Evolutionary conservation across 2,329 filamentous ascomycete genomes (phyloP).

Genomic region (Phyllosticta capitalensis): DNA sequence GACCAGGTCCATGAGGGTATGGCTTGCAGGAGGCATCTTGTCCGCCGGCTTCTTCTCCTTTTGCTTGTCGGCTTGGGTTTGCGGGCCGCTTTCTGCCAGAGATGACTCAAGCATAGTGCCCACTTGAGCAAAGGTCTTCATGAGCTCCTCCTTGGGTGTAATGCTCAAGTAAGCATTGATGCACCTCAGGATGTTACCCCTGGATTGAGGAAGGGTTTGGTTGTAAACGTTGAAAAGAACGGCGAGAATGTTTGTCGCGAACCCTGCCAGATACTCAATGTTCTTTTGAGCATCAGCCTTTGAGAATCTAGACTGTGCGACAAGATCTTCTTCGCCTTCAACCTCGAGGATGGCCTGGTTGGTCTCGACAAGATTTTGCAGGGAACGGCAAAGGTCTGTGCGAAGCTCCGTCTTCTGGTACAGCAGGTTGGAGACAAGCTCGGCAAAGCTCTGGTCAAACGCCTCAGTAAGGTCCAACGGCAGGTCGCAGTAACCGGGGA

Average conservation of each 20-base stretch:
- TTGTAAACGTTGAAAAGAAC: conserved; percentile 99
- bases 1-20: conserved; percentile 92
- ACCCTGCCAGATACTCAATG: conserved; percentile 66
- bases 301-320: conserved; percentile 69
- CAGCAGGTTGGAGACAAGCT: conserved; percentile 80
- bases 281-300: conserved; percentile 70
- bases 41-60: conserved; percentile 53
- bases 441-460: conserved; percentile 83
- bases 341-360: conserved; percentile 72
- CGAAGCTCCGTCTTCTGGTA: conserved; percentile 87
- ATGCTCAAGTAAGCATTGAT: conserved; percentile 94
- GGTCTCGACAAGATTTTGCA: conserved; percentile 83
- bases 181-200: conserved; percentile 83
- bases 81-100: conserved; percentile 48
- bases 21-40: conserved; percentile 80
- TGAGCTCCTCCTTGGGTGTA: conserved; percentile 66
- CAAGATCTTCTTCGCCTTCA: conserved; percentile 59
- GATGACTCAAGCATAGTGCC: conserved; percentile 72
- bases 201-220: conserved; percentile 84
- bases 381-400: conserved; percentile 73
- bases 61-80: conserved; percentile 55
- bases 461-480: conserved; percentile 59
- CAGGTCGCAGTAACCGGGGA: conserved; percentile 91
- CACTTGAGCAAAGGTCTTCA: conserved; percentile 81
- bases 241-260: conserved; percentile 81